These are phyloP conservation scores for Arabidopsis suecica DNA, from an alignment of 345 rosid species.

Conservation along the genomic window DNA sequence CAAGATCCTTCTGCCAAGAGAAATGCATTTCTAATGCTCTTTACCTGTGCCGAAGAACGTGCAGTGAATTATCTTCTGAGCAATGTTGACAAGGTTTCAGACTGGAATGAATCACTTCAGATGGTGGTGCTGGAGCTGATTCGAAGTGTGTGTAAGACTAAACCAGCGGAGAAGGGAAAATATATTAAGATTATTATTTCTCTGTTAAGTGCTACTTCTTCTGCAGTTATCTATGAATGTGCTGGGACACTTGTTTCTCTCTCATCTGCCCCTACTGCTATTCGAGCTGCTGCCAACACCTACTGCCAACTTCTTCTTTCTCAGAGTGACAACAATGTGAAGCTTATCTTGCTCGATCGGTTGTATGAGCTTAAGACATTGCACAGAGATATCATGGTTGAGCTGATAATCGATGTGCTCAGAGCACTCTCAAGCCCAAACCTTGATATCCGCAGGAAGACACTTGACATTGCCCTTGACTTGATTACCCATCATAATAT, in stretches of 20 bases:
- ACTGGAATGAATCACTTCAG: conserved; percentile 71
- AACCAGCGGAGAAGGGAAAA: conserved; percentile 65
- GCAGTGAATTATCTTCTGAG: conserved; percentile 63
- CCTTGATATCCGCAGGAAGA: conserved; percentile 77
- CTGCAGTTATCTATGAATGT: conserved; percentile 72
- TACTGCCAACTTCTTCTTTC: conserved; percentile 81
- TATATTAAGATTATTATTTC: conserved; percentile 72
- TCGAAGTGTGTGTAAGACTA: conserved; percentile 67
- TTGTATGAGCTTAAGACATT: conserved; percentile 72
- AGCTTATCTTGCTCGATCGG: conserved; percentile 83
- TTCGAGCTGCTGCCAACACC: conserved; percentile 79
- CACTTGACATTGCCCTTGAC: conserved; percentile 83
- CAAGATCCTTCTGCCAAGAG: conserved; percentile 72
- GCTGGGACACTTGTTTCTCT: conserved; percentile 77
- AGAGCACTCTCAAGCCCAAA: conserved; percentile 86
- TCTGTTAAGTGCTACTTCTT: conserved; percentile 64
- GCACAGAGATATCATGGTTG: conserved; percentile 80
- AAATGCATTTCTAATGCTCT: conserved; percentile 79
- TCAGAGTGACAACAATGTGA: conserved; percentile 88
- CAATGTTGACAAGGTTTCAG: conserved; percentile 62
- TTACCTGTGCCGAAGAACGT: conserved; percentile 65
- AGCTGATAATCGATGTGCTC: conserved; percentile 83
- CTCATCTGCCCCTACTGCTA: conserved; percentile 84
- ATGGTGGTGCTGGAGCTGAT: conserved; percentile 77
- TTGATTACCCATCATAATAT: conserved; percentile 74